phyloP scores from a whole-genome alignment of 148 eudicot species.

The Limonium bicolor region DNA sequence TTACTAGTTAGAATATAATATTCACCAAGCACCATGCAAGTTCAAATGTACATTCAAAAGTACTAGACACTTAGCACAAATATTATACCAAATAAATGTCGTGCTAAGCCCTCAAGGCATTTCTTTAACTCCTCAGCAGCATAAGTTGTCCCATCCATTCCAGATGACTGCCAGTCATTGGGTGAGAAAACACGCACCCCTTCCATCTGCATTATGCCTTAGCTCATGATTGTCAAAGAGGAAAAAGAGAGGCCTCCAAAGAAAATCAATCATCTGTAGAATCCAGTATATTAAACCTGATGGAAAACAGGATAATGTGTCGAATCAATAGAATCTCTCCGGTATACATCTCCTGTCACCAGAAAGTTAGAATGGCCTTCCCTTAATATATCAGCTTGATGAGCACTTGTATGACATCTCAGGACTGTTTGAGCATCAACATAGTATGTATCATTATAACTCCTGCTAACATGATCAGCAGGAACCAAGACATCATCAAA shows the following conservation, averaged over 20 bases:
- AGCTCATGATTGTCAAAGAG: conserved; percentile 2
- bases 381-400: conserved; percentile 88
- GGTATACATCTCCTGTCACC: conserved; percentile 94
- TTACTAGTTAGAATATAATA: too few relatives aligned
- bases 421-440: conserved; percentile 75
- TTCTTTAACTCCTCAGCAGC: conserved; percentile 74
- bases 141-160: conserved; percentile 54
- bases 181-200: conserved; percentile 79
- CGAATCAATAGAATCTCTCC: conserved; percentile 93
- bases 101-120: conserved; percentile 95
- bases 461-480: conserved; percentile 97
- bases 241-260: background rate
- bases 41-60: too few relatives aligned
- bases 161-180: conserved; percentile 76
- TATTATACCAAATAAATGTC: conserved; percentile 79
- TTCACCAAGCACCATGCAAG: too few relatives aligned
- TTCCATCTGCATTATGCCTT: conserved; percentile 58
- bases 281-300: conserved; percentile 40
- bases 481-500: conserved; percentile 99
- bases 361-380: conserved; percentile 76
- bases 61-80: too few relatives aligned
- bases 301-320: conserved; percentile 98
- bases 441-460: conserved; percentile 96
- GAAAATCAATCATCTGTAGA: background rate
- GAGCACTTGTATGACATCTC: conserved; percentile 99